Conservation (phyloP, 192 early-diverging fungal genomes). For the Linnemannia schmuckeri region DNA sequence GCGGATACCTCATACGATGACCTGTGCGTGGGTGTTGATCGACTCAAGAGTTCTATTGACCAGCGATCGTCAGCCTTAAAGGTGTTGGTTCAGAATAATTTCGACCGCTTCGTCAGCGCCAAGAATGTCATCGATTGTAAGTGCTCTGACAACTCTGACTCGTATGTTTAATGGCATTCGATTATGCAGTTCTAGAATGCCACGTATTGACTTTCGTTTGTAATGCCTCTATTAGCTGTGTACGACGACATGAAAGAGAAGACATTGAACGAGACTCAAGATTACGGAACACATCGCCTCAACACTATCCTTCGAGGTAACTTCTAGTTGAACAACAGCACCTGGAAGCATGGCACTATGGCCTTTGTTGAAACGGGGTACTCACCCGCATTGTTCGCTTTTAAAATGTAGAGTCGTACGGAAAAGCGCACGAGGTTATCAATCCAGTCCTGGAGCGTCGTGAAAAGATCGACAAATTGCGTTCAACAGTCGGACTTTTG, state of each 20-base stretch:
- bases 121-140: constrained; percentile 93
- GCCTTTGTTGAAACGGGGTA: neutral
- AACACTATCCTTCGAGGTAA: constrained; percentile 75
- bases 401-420: constrained; percentile 62
- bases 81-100: constrained; percentile 93
- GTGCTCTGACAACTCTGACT: neutral
- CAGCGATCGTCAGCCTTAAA: constrained; percentile 90
- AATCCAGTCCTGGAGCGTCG: constrained; percentile 88
- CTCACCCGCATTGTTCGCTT: neutral
- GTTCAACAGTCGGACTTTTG: constrained; percentile 89
- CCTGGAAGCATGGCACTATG: neutral
- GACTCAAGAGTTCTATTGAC: constrained; percentile 78
- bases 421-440: constrained; percentile 86
- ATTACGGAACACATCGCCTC: constrained; percentile 86
- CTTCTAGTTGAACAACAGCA: neutral
- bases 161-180: neutral
- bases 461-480: constrained; percentile 90
- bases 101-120: constrained; percentile 96
- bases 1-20: constrained; percentile 87
- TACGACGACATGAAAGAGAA: constrained; percentile 93
- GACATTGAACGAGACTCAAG: constrained; percentile 83
- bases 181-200: no score
- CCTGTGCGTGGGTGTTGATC: constrained; percentile 80
- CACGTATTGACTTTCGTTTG: neutral
- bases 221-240: constrained; percentile 51